Evolutionary conservation across 1,139 yeast genomes (phyloP).

Genomic region (Pichia inconspicua): DNA sequence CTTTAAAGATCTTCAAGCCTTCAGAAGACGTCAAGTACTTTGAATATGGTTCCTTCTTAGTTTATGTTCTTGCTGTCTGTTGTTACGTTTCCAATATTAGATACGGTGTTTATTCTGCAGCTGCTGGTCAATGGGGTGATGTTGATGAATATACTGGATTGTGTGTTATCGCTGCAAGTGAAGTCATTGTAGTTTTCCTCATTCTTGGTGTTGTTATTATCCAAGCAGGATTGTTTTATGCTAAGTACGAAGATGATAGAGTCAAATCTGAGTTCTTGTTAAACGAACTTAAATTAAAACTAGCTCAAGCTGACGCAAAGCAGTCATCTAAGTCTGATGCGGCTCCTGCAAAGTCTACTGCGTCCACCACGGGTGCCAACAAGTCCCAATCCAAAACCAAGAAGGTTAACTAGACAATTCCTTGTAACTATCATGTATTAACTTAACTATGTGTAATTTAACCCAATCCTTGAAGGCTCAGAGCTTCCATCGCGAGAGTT

Average conservation of each 20-base stretch:
- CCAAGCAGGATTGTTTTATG: conserved; percentile 87
- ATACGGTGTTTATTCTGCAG: conserved; percentile 67
- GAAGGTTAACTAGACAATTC: conserved; percentile 1
- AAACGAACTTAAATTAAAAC: conserved; percentile 27
- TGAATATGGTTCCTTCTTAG: conserved; percentile 78
- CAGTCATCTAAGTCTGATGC: not conserved
- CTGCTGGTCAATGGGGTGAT: conserved; percentile 84
- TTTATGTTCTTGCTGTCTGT: conserved; percentile 63
- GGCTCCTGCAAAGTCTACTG: conserved; percentile 4
- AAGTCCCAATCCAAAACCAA: conserved; percentile 1
- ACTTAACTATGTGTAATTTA: not conserved
- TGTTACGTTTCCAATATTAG: conserved; percentile 81
- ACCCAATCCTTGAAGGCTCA: not conserved
- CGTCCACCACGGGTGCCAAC: not conserved
- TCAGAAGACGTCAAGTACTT: conserved; percentile 74
- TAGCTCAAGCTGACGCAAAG: conserved; percentile 21
- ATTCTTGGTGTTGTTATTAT: conserved; percentile 71
- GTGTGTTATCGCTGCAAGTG: conserved; percentile 87
- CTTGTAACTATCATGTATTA: no score
- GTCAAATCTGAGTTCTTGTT: conserved; percentile 44
- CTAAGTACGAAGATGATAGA: conserved; percentile 63
- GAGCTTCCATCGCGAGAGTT: no score
- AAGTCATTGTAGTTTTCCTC: conserved; percentile 64
- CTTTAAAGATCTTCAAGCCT: conserved; percentile 80
- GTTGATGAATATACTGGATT: conserved; percentile 80